phyloP scores from a whole-genome alignment of 768 basidiomycete genomes.

The Leccinum aurantiacum region DNA sequence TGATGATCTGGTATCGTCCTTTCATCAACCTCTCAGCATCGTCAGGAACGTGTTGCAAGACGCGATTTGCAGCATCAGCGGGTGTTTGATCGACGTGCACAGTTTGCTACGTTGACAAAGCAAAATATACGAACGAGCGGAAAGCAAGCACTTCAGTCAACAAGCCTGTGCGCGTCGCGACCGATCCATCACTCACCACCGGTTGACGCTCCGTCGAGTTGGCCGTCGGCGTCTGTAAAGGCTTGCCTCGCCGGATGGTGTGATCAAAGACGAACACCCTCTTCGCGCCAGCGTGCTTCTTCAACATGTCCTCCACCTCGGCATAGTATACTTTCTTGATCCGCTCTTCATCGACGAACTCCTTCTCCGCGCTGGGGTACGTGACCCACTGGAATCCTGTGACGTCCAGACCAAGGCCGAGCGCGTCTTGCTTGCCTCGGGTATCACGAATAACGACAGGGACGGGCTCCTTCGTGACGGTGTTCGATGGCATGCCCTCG shows the following conservation, averaged over 20 bases:
- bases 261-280: constrained; percentile 43
- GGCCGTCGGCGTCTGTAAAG: not conserved
- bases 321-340: constrained; percentile 39
- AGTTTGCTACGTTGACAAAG: constrained; percentile 22
- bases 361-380: constrained; percentile 33
- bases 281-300: constrained; percentile 36
- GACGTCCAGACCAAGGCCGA: constrained; percentile 33
- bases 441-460: constrained; percentile 27
- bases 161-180: not conserved
- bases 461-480: constrained; percentile 18
- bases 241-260: constrained; percentile 31
- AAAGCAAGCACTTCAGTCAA: no score
- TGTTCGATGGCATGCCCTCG: constrained; percentile 25
- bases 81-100: constrained; percentile 46
- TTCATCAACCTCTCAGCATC: constrained; percentile 42
- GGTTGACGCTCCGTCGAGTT: constrained; percentile 20
- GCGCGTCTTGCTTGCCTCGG: constrained; percentile 27
- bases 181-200: constrained; percentile 23
- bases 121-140: not conserved
- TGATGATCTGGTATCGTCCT: constrained; percentile 42
- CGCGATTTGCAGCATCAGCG: constrained; percentile 34
- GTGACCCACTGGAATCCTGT: constrained; percentile 41
- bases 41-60: constrained; percentile 35
- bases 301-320: constrained; percentile 40
- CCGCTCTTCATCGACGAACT: constrained; percentile 37